phyloP scores from a whole-genome alignment of 2,329 filamentous ascomycete genomes.

The Ceratocystis harringtonii region DNA sequence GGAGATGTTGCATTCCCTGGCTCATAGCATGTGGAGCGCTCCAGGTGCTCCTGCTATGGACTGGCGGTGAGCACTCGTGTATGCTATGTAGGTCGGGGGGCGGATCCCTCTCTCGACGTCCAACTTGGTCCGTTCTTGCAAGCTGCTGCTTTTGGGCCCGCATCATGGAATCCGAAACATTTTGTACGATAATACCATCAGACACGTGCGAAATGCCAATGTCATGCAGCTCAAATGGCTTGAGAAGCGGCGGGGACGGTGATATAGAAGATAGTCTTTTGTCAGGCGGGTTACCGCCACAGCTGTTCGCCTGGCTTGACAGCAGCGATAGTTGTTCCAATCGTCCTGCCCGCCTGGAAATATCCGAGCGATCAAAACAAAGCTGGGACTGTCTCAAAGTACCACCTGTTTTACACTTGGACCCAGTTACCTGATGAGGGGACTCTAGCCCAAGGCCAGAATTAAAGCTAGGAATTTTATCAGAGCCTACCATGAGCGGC shows the following conservation, averaged over 20 bases:
- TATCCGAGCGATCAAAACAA: not conserved
- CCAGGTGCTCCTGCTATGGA: not conserved
- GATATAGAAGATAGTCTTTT: not conserved
- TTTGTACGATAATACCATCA: not conserved
- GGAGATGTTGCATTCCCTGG: slow-evolving; percentile 15
- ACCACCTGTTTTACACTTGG: not conserved
- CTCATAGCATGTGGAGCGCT: not conserved
- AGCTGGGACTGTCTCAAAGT: not conserved
- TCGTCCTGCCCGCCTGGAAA: not conserved
- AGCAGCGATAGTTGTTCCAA: not conserved
- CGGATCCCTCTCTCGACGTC: not conserved
- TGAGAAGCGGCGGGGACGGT: not conserved
- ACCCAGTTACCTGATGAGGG: not conserved
- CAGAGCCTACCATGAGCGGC: not conserved
- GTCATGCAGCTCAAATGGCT: not conserved
- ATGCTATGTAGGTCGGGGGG: not conserved
- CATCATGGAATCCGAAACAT: not conserved
- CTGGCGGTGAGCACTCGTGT: not conserved
- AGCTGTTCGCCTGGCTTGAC: not conserved
- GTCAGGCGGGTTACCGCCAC: not conserved
- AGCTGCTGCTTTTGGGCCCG: not conserved
- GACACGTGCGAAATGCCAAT: not conserved
- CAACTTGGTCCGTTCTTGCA: not conserved
- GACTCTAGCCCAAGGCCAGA: not conserved
- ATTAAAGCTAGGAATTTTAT: not conserved